Percentiles rank a stretch among this genome's conserved stretches.
Evolutionary conservation across 352 stramenopile genomes (phyloP).

Genomic region (Phytopythium mirpurense): DNA sequence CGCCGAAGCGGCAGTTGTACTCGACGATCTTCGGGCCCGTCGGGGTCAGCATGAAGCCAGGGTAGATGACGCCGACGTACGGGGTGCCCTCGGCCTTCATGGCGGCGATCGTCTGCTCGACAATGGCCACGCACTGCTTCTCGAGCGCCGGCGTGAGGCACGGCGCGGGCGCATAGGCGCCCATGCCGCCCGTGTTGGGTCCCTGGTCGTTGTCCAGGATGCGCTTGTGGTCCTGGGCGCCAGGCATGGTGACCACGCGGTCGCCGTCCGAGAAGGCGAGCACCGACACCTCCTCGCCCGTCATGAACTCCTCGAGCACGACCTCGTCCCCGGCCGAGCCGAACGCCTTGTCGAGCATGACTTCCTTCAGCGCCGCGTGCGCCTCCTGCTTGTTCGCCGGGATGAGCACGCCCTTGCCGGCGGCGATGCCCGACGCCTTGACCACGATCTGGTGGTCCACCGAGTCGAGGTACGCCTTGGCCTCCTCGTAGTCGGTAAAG

Average conservation of each 20-base stretch:
- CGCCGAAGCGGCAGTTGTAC: constrained; percentile 99
- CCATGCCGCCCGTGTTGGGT: constrained; percentile 99
- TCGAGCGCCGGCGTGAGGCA: constrained; percentile 93
- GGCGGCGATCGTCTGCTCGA: constrained; percentile 66
- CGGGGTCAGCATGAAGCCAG: constrained; percentile 96
- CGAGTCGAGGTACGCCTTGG: constrained; percentile 90
- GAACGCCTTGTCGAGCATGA: constrained; percentile 98
- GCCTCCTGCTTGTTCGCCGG: constrained; percentile 92
- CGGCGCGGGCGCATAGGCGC: constrained; percentile 96
- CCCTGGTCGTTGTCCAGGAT: constrained; percentile 96
- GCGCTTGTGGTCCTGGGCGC: constrained; percentile 99
- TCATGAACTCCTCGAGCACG: constrained; percentile 98
- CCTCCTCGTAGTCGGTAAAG: constrained; percentile 92
- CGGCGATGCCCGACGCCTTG: constrained; percentile 99
- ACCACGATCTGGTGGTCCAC: constrained; percentile 96
- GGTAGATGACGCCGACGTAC: constrained; percentile 99
- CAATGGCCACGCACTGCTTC: constrained; percentile 88
- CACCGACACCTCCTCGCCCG: constrained; percentile 96
- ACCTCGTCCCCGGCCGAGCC: constrained; percentile 94
- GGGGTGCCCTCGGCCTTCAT: constrained; percentile 94
- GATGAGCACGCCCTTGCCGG: constrained; percentile 98
- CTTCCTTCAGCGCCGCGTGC: constrained; percentile 91
- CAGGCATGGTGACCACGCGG: constrained; percentile 93
- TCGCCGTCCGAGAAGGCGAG: constrained; percentile 98
- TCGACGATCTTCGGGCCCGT: constrained; percentile 95